Conservation (phyloP, 768 basidiomycete species). For the Dentipellis fragilis region DNA sequence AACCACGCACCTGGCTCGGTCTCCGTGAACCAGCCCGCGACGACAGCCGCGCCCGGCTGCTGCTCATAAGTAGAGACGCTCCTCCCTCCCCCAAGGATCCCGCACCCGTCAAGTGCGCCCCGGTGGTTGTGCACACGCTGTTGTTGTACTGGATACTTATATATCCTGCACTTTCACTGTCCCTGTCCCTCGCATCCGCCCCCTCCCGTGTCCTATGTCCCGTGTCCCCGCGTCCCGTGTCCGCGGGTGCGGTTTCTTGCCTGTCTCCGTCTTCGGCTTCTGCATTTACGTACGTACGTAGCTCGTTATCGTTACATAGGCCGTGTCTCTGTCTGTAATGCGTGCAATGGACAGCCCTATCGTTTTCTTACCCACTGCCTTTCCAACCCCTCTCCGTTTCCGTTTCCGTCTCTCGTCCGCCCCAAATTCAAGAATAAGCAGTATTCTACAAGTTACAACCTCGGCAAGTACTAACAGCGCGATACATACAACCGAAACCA, state of each 20-base stretch:
- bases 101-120: background rate
- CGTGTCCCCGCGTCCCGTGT: background rate
- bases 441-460: background rate
- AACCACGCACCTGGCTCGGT: slow-evolving; percentile 44
- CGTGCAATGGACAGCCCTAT: slow-evolving; percentile 21
- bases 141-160: background rate
- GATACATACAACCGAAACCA: background rate
- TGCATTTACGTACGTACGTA: slow-evolving; percentile 1
- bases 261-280: background rate
- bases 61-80: slow-evolving; percentile 27
- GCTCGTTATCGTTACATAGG: slow-evolving; percentile 2
- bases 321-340: slow-evolving; percentile 19
- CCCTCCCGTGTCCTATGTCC: background rate
- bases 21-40: slow-evolving; percentile 51
- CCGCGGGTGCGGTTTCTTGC: no score
- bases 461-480: background rate
- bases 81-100: background rate
- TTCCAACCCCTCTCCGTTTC: background rate
- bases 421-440: no score
- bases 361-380: background rate
- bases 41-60: slow-evolving; percentile 27
- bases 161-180: no score
- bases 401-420: no score
- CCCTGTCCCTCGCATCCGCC: background rate
- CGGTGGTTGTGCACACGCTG: background rate